These are phyloP conservation scores for Pseudozyma thailandica DNA, from an alignment of 1,284 basidiomycete genomes.

Conservation along the genomic window DNA sequence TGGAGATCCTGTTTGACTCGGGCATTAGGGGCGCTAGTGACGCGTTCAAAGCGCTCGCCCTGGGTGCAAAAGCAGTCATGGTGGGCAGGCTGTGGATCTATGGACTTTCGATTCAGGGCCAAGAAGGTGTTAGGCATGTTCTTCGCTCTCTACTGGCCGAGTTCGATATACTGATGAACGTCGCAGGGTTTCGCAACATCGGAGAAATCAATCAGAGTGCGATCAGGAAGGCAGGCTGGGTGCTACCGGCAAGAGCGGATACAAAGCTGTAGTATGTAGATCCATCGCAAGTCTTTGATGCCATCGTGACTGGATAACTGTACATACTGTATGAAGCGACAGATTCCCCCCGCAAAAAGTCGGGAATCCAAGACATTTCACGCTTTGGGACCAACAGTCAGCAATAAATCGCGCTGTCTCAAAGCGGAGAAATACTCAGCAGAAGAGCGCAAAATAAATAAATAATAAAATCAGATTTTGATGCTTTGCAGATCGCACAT, in stretches of 20 bases:
- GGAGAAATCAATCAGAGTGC: constrained; percentile 18
- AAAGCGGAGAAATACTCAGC: too few relatives aligned
- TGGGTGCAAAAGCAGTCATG: constrained; percentile 67
- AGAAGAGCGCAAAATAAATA: too few relatives aligned
- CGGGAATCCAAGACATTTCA: too few relatives aligned
- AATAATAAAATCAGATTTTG: too few relatives aligned
- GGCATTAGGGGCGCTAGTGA: constrained; percentile 81
- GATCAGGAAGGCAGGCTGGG: constrained; percentile 12
- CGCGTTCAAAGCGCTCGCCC: constrained; percentile 75
- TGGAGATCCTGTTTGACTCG: constrained; percentile 81
- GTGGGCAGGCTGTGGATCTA: constrained; percentile 70
- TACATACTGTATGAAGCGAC: too few relatives aligned
- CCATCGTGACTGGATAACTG: too few relatives aligned
- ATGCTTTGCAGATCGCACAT: too few relatives aligned
- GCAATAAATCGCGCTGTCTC: too few relatives aligned
- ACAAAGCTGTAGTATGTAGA: constrained; percentile 9
- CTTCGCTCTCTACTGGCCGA: constrained; percentile 75
- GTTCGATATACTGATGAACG: constrained; percentile 70
- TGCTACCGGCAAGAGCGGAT: constrained; percentile 9
- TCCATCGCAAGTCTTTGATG: too few relatives aligned
- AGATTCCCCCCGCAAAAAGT: too few relatives aligned
- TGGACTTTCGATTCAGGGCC: constrained; percentile 75
- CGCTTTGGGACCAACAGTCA: too few relatives aligned
- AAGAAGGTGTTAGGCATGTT: constrained; percentile 77
- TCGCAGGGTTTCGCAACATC: constrained; percentile 32